Evolutionary conservation across 164 flowering plant genomes (phyloP), one percentile per base, ranked within the genome.

Genomic region (Echeveria elegans): DNA sequence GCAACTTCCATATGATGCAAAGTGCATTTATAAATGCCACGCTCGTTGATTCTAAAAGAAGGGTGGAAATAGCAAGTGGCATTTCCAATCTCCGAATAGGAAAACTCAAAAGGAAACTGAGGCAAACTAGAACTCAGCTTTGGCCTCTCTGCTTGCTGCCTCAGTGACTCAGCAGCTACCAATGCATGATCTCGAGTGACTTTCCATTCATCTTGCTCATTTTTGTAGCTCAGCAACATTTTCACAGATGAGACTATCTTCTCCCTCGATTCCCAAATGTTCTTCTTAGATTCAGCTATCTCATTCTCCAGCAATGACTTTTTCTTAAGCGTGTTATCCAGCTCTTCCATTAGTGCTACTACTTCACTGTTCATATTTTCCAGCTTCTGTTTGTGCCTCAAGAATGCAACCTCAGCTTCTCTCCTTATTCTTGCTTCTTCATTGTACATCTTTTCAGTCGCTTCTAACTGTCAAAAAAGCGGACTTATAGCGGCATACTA

Each of bases 1-100:
- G 98, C 96, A 64, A 93, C 97, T 45, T 71, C 73, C 1, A 86
- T 87, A 48, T 84, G 83, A 15, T 83, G 87, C 70, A 93, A 75
- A 12, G 64, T 0, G 56, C 89, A 96, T 74, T 66, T 84, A 59
- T 81, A 88, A 5, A 88, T 88, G 67, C 83, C 96, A 47, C 96
- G 96, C 81, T 85, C 87, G 10, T 96, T 91, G 66, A 93, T 87
- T 80, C 80, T 83, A 69, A 80, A 66, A 0, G 82, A 78, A 24
- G 76, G 70, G 67, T 85, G 79, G 70, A 87, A 88, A 59, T 70
- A 67, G 9, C 26, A 38, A 29, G 96, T 92, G 5, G 98, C 98
- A 70, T 78, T 82, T 66, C 76, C 80, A 63, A 92, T 79, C 68
- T 92, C 96, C n/a, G 60, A 68, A 64, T 80, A 80, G 69, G 86